phyloP scores from a whole-genome alignment of 1,284 basidiomycete genomes.

The Irpex sp. region DNA sequence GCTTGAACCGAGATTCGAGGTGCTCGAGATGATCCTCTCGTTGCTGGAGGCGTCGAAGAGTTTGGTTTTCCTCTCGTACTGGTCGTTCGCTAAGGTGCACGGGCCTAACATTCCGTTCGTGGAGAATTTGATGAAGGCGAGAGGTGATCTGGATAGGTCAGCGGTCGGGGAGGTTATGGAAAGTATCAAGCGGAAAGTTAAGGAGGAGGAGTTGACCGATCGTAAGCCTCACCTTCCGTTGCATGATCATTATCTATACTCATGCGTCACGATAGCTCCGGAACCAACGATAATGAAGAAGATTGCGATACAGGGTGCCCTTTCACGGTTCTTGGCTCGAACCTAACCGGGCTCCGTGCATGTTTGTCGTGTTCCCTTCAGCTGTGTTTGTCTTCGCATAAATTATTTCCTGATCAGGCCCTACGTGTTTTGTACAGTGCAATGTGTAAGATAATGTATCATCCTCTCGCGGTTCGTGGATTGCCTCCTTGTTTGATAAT shows the following conservation, averaged over 20 bases:
- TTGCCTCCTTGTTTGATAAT: too few relatives aligned
- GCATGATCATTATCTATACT: background rate
- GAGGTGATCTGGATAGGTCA: constrained; percentile 88
- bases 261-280: constrained; percentile 19
- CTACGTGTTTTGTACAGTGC: too few relatives aligned
- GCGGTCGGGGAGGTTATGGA: constrained; percentile 94
- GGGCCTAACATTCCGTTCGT: constrained; percentile 93
- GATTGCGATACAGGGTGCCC: constrained; percentile 68
- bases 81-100: constrained; percentile 94
- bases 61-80: constrained; percentile 93
- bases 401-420: too few relatives aligned
- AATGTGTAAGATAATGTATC: too few relatives aligned
- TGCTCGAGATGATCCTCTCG: constrained; percentile 82
- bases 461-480: too few relatives aligned
- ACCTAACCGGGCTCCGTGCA: constrained; percentile 3
- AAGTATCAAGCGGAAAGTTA: constrained; percentile 87
- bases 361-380: too few relatives aligned
- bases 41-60: constrained; percentile 90
- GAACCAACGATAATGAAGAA: constrained; percentile 88
- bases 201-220: constrained; percentile 80
- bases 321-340: constrained; percentile 58
- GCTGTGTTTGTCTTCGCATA: too few relatives aligned
- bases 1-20: constrained; percentile 80
- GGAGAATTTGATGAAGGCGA: constrained; percentile 84
- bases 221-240: constrained; percentile 52